phyloP scores from a whole-genome alignment of 106 monocot species.

The Gastrodia elata region DNA sequence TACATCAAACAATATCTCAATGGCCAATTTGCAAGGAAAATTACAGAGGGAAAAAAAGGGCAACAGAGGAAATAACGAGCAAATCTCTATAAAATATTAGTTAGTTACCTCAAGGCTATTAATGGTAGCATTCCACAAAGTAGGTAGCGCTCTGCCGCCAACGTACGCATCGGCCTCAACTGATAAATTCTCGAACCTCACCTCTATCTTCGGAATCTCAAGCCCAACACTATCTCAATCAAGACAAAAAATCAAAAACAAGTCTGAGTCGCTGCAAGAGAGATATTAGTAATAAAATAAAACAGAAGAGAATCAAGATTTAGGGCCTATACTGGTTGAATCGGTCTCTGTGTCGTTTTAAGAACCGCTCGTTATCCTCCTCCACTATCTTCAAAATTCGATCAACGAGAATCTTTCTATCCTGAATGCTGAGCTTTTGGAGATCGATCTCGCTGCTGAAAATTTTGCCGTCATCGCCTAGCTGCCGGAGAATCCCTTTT shows the following conservation, averaged over 20 bases:
- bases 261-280: too few species aligned
- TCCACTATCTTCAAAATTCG: slow-evolving; percentile 31
- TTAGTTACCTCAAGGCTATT: slow-evolving; percentile 11
- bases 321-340: slow-evolving; percentile 29
- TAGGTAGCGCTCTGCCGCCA: slow-evolving; percentile 21
- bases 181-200: slow-evolving; percentile 54
- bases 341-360: slow-evolving; percentile 27
- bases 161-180: slow-evolving; percentile 45
- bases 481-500: slow-evolving; percentile 18
- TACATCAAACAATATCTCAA: neutral
- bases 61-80: slow-evolving; percentile 44
- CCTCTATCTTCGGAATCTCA: slow-evolving; percentile 72
- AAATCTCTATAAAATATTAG: neutral
- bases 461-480: slow-evolving; percentile 2
- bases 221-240: slow-evolving; percentile 46
- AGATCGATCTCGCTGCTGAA: slow-evolving; percentile 28
- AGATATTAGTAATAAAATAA: too few species aligned
- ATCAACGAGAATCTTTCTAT: slow-evolving; percentile 27
- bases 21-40: too few species aligned
- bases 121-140: slow-evolving; percentile 11
- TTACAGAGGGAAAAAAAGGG: too few species aligned
- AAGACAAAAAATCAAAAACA: slow-evolving; percentile 4
- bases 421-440: slow-evolving; percentile 13
- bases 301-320: neutral
- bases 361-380: slow-evolving; percentile 61